Evolutionary conservation across 2,329 filamentous ascomycete species (phyloP), one percentile per base, ranked within the genome.

Genomic region (Fusarium nurragi): DNA sequence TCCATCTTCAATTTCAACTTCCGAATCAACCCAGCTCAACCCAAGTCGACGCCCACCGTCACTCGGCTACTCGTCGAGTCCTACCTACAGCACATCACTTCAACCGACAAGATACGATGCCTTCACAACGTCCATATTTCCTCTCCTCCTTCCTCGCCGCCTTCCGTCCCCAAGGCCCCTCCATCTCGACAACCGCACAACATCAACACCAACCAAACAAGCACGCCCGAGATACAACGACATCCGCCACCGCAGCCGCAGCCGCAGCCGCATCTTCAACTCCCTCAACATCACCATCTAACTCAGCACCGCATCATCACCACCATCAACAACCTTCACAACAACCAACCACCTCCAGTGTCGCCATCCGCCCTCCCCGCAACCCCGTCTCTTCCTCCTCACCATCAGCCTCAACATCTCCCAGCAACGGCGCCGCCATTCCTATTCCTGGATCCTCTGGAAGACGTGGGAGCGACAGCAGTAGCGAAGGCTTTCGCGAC

Each of bases 401-500:
- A 16, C 68, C 32, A 36, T 69, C 50, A 52, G 53, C 67, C 4
- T 63, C 65, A 6, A 52, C 67, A 0, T 53, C 67, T 1, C 51
- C 69, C 6, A 59, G 37, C 28, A 65, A 58, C 26, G 70, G 70
- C 25, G 61, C 71, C 18, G 70, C 75, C 49, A 80, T 83, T 18
- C 80, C 81, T 32, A 81, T 80, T 34, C 79, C 76, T 9, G 71
- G 71, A 14, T 67, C 70, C 11, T 72, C 76, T 26, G 78, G 82
- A 14, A 81, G 90, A 54, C 83, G 91, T 54, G 91, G 90, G 23
- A 92, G 89, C 68, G 90, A 93, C 68, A 92, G 88, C 76, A 90
- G 86, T 64, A 88, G 84, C 50, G 91, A 93, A 71, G 91, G 90
- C 3, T 93, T 93, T 75, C 81, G 90, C 49, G 90, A 93, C 61